Base-by-base conservation (phyloP, 1,139 yeast species). In the Saccharomyces pastorianus region DNA sequence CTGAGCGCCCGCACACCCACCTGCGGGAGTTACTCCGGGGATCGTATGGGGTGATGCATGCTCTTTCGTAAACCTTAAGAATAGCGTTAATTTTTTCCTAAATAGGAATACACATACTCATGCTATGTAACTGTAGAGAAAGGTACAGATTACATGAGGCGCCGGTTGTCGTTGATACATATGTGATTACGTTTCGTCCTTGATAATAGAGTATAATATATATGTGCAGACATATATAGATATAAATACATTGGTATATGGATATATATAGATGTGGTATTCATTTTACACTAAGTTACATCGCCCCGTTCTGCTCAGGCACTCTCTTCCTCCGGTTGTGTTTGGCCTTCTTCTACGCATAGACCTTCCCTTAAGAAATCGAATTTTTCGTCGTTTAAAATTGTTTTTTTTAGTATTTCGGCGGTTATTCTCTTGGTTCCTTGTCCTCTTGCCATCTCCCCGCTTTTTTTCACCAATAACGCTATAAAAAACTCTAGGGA, bases 401-500 rank as follows among this genome's bases (percentile, higher is more conserved):
- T 90, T 0, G 98, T 96, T 54, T 84, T 81, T 63, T 89, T 84
- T 57, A 93, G 80, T 62, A 90, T 95, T 47, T 87, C 83, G 0
- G 96, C 93, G 38, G 85, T 83, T 13, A 93, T 88, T 62, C 96
- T 80, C 66, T 88, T 86, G 34, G 85, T 85, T 14, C 95, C 95
- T 55, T 82, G 79, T 54, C 77, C 75, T 55, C 84, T 81, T 8
- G 97, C 96, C 62, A 88, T 90, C 50, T 81, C 78, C 52, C 89
- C 84, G 17, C 96, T 80, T 51, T 88, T 91, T 64, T 88, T 93
- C 52, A 93, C 96, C 57, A 95, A 77, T 55, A 93, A 82, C 54
- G 96, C 90, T 81, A 93, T 83, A 68, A 93, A 93, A 58, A 89
- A 81, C 72, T 93, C 99, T 54, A 93, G 76, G 0, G 98, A 96